A percentile compares a stretch with the other conserved stretches of the same genome.
Conservation (phyloP, 805 yeast species). For the Nakazawaea pomicola region DNA sequence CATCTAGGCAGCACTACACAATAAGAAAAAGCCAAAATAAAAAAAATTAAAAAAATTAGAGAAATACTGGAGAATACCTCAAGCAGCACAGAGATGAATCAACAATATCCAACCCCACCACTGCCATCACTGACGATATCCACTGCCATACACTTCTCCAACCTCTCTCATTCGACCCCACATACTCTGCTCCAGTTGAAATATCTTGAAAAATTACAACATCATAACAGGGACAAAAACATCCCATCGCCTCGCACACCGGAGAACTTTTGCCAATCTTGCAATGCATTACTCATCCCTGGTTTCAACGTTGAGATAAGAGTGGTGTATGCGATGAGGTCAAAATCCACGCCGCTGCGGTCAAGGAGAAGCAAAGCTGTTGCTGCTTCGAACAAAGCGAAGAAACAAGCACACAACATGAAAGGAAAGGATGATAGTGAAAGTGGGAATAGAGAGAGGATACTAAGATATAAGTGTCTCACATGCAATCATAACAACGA, state of each 20-base stretch:
- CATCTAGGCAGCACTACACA: too few species aligned
- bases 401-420: too few species aligned
- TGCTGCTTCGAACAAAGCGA: neutral
- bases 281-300: constrained; percentile 18
- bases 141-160: constrained; percentile 5
- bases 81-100: neutral
- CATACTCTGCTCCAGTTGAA: constrained; percentile 1
- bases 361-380: neutral
- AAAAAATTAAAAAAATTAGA: neutral
- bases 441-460: constrained; percentile 7
- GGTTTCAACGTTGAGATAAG: constrained; percentile 18
- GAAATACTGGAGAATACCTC: neutral
- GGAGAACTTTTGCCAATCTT: constrained; percentile 16
- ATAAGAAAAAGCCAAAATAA: too few species aligned
- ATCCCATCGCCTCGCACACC: constrained; percentile 8
- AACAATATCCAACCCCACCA: neutral
- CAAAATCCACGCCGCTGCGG: too few species aligned
- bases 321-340: constrained; percentile 5
- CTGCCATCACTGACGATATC: constrained; percentile 1
- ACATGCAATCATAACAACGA: constrained; percentile 16
- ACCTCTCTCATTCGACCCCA: constrained; percentile 3
- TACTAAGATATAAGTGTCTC: constrained; percentile 19
- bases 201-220: constrained; percentile 1
- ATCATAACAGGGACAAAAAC: neutral
- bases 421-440: too few species aligned